phyloP scores from a whole-genome alignment of 805 yeast genomes.

The Ogataea philodendri region DNA sequence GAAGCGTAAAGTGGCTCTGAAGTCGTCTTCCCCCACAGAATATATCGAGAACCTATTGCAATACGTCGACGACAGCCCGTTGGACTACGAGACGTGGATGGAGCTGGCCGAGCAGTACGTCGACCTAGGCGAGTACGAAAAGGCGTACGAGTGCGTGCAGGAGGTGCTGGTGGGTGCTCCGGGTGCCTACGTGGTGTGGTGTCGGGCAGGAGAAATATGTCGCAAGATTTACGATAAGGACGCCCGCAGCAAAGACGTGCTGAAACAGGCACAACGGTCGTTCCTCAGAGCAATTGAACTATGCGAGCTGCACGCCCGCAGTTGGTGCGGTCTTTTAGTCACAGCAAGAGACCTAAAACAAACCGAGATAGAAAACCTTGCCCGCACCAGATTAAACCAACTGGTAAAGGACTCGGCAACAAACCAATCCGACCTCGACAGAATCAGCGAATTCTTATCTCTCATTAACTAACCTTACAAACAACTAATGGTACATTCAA shows the following conservation, averaged over 20 bases:
- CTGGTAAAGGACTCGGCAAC: slow-evolving; percentile 31
- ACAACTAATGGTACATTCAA: too few relatives aligned
- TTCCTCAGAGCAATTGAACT: slow-evolving; percentile 75
- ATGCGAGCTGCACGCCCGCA: slow-evolving; percentile 62
- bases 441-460: slow-evolving; percentile 34
- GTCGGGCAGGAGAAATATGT: slow-evolving; percentile 59
- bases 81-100: slow-evolving; percentile 76
- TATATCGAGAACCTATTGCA: slow-evolving; percentile 56
- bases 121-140: slow-evolving; percentile 58
- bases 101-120: slow-evolving; percentile 70
- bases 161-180: slow-evolving; percentile 73
- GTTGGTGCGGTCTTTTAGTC: slow-evolving; percentile 41
- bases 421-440: slow-evolving; percentile 35
- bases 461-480: slow-evolving; percentile 19
- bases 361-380: slow-evolving; percentile 25
- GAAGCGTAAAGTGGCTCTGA: slow-evolving; percentile 21
- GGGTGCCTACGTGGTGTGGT: slow-evolving; percentile 62
- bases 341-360: slow-evolving; percentile 14
- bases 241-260: slow-evolving; percentile 11
- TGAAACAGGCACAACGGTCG: slow-evolving; percentile 38
- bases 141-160: slow-evolving; percentile 63
- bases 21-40: slow-evolving; percentile 31
- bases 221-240: slow-evolving; percentile 13
- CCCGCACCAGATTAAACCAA: slow-evolving; percentile 36
- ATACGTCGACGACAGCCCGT: slow-evolving; percentile 62